These are phyloP conservation scores for Auxenochlorella pyrenoidosa DNA, from an alignment of 139 green algal species.

Conservation along the genomic window DNA sequence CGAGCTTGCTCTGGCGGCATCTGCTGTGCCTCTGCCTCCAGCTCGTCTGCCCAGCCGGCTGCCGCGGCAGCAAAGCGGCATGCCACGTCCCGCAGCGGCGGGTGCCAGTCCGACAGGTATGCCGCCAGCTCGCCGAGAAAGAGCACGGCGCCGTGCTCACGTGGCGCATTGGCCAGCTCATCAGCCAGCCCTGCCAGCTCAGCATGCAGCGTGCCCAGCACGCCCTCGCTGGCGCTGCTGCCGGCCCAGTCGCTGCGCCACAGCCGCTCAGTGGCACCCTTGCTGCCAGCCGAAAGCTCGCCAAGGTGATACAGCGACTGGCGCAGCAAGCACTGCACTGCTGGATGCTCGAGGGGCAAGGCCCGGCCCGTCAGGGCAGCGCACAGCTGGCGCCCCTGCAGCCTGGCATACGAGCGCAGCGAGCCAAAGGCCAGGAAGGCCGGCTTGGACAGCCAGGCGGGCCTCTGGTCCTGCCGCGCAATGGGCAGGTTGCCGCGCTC, in stretches of 20 bases:
- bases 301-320: constrained; percentile 57
- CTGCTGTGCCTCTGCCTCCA: constrained; percentile 13
- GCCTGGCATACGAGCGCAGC: constrained; percentile 44
- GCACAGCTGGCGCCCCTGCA: constrained; percentile 40
- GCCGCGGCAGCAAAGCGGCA: constrained; percentile 57
- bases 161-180: constrained; percentile 44
- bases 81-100: constrained; percentile 25
- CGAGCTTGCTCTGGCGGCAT: constrained; percentile 18
- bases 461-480: constrained; percentile 39
- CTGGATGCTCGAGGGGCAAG: constrained; percentile 40
- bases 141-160: constrained; percentile 49
- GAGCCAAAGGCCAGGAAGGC: constrained; percentile 33
- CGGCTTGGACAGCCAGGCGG: constrained; percentile 47
- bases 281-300: neutral
- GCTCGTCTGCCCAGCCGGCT: constrained; percentile 36
- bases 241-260: constrained; percentile 38
- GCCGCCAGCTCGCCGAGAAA: constrained; percentile 55
- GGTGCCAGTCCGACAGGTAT: constrained; percentile 47
- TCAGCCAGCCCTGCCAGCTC: constrained; percentile 43
- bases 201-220: constrained; percentile 34
- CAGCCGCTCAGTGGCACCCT: constrained; percentile 3
- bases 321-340: constrained; percentile 46
- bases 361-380: constrained; percentile 32
- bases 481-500: constrained; percentile 52
- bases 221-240: neutral